These are phyloP conservation scores for Ephemerocybe angulata DNA, from an alignment of 768 basidiomycete genomes.

Conservation along the genomic window DNA sequence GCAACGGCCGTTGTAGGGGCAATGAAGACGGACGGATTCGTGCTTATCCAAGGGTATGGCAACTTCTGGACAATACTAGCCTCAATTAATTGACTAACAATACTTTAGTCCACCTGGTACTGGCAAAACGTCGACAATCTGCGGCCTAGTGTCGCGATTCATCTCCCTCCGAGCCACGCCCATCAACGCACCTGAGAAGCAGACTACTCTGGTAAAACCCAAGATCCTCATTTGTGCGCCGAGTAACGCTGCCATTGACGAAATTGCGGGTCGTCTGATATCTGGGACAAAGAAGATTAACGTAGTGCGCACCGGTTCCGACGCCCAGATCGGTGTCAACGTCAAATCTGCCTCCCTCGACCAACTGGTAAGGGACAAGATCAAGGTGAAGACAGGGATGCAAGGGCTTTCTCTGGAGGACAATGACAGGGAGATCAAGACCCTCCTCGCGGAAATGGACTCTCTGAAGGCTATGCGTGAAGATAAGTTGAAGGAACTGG, in stretches of 20 bases:
- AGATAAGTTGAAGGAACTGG: slow-evolving; percentile 58
- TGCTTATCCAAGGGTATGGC: slow-evolving; percentile 88
- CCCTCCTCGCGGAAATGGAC: slow-evolving; percentile 65
- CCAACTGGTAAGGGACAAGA: slow-evolving; percentile 74
- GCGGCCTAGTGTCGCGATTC: slow-evolving; percentile 85
- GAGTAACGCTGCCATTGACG: slow-evolving; percentile 97
- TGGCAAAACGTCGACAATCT: slow-evolving; percentile 97
- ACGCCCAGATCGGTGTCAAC: slow-evolving; percentile 67
- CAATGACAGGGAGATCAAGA: slow-evolving; percentile 51
- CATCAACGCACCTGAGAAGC: slow-evolving; percentile 44
- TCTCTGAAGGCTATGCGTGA: slow-evolving; percentile 57
- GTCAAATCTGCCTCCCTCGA: slow-evolving; percentile 88
- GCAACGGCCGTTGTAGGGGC: slow-evolving; percentile 83
- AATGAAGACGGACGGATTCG: slow-evolving; percentile 70
- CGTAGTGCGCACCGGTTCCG: slow-evolving; percentile 87
- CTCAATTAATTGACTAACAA: slow-evolving; percentile 1
- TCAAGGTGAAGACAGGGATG: slow-evolving; percentile 38
- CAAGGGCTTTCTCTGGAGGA: slow-evolving; percentile 41
- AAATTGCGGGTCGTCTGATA: slow-evolving; percentile 85
- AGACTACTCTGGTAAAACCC: slow-evolving; percentile 43
- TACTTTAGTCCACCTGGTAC: slow-evolving; percentile 85
- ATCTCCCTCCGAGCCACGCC: slow-evolving; percentile 59
- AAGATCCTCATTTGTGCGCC: slow-evolving; percentile 92
- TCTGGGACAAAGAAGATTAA: slow-evolving; percentile 68
- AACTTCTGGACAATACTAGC: not conserved